Evolutionary conservation across 192 early-diverging fungal genomes (phyloP), one percentile per base, ranked within the genome.

Genomic region (Lunasporangiospora selenospora): DNA sequence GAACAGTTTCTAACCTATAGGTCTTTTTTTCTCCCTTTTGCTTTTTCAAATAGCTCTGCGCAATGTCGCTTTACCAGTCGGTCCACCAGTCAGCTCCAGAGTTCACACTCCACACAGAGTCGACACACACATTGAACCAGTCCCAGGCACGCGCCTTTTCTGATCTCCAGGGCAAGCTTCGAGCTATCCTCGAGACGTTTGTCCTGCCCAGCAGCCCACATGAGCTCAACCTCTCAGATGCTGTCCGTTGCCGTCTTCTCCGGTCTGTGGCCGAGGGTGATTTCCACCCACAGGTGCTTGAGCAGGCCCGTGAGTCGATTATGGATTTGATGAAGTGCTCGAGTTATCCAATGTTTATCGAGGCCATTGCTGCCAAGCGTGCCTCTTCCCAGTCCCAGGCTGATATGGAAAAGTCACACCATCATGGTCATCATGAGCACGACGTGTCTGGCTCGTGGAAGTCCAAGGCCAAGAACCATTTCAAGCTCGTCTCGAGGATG

Each of bases 301-400:
- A 73, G 30, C 60, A 73, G 27, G 69, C 69, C 10, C 59, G 69
- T 33, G 69, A 73, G 37, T 57, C 69, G 41, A 63, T 73, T 30
- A 73, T 63, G 59, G 69, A 73, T 33, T 31, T 73, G 53, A 73
- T 73, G 69, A 73, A 73, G 52, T 73, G 69, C 41, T 73, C 69
- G 2, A 73, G 69, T 39, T 73, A 73, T 49, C 69, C 69, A 3
- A 53, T 73, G 54, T 73, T 73, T 37, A 15, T 73, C 16, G 69
- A 73, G 11, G 49, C 48, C 23, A 73, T 73, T 29, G 55, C 55
- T 19, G 60, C 53, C 54, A 73, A 63, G 55, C 44, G 69, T n/a
- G 55, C 61, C 27, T 73, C 69, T 13, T 12, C 69, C 6, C 60
- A 55, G n/a, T 71, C 64, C 18, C 55, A 57, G 24, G 32, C 64